These are phyloP conservation scores for Bjerkandera adusta DNA, from an alignment of 1,284 basidiomycete species.

Conservation along the genomic window DNA sequence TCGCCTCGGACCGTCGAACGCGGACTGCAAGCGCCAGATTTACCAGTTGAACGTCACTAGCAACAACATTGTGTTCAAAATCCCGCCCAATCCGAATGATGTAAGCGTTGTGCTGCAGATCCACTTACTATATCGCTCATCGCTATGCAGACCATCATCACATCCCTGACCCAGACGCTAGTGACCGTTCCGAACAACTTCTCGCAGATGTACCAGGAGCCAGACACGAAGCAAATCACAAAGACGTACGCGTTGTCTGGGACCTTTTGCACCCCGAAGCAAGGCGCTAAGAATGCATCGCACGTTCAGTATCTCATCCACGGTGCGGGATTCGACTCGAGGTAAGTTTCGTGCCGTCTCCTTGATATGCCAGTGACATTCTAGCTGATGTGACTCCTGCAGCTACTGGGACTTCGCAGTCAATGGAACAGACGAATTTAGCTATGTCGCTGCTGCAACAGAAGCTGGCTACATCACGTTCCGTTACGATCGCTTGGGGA, in stretches of 20 bases:
- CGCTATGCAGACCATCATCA: background rate
- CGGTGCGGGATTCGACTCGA: conserved; percentile 17
- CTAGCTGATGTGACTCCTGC: no score
- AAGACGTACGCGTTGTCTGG: background rate
- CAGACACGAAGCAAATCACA: background rate
- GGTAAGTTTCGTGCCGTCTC: background rate
- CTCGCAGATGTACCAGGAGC: background rate
- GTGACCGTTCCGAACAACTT: background rate
- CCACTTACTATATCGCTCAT: no score
- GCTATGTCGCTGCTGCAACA: conserved; percentile 18
- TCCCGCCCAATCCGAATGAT: background rate
- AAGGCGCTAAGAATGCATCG: conserved; percentile 12
- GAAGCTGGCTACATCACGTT: conserved; percentile 19
- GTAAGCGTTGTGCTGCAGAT: background rate
- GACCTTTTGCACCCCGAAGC: conserved; percentile 16
- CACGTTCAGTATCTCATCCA: conserved; percentile 19
- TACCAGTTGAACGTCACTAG: background rate
- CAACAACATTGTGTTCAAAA: conserved; percentile 1
- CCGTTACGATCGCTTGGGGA: conserved; percentile 21
- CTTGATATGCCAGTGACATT: background rate
- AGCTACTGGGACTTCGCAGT: conserved; percentile 20
- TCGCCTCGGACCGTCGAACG: conserved; percentile 4
- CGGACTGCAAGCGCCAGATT: background rate
- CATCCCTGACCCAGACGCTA: background rate
- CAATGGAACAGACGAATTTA: conserved; percentile 11